A percentile compares a stretch with the other conserved stretches of the same genome.
These are phyloP conservation scores for Allium sativum DNA, from an alignment of 106 monocot genomes.

Conservation along the genomic window DNA sequence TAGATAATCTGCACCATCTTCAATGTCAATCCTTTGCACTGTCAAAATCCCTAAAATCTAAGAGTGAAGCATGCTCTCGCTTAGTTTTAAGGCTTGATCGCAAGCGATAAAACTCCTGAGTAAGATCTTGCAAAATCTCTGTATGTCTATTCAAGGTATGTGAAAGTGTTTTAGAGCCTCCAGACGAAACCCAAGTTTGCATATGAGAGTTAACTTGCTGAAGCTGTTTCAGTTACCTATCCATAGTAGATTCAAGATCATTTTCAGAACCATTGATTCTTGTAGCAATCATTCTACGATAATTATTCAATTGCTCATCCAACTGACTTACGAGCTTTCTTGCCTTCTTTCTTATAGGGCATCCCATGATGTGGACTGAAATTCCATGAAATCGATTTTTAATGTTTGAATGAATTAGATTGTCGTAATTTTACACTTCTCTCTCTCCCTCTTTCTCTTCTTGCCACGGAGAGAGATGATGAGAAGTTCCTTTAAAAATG, in stretches of 20 bases:
- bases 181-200: constrained; percentile 84
- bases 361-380: constrained; percentile 6
- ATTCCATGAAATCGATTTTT: too few relatives aligned
- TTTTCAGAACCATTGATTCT: constrained; percentile 51
- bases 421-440: too few relatives aligned
- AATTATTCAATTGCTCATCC: constrained; percentile 77
- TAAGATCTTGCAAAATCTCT: constrained; percentile 86
- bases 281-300: constrained; percentile 53
- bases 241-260: constrained; percentile 75
- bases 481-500: too few relatives aligned
- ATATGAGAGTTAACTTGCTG: constrained; percentile 88
- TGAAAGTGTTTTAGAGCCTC: constrained; percentile 78
- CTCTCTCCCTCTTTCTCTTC: too few relatives aligned
- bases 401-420: too few relatives aligned
- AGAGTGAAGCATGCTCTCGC: constrained; percentile 70
- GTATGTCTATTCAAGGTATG: constrained; percentile 80
- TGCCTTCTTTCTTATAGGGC: constrained; percentile 27
- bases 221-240: constrained; percentile 68
- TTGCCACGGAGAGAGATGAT: too few relatives aligned
- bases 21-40: constrained; percentile 52
- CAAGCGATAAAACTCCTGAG: constrained; percentile 81
- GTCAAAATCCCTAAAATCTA: constrained; percentile 90
- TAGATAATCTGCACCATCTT: constrained; percentile 40
- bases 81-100: constrained; percentile 61
- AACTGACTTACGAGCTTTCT: constrained; percentile 76